Evolutionary conservation across 805 yeast species (phyloP), one percentile per base, ranked within the genome.

Genomic region (Blastobotrys terrestris): DNA sequence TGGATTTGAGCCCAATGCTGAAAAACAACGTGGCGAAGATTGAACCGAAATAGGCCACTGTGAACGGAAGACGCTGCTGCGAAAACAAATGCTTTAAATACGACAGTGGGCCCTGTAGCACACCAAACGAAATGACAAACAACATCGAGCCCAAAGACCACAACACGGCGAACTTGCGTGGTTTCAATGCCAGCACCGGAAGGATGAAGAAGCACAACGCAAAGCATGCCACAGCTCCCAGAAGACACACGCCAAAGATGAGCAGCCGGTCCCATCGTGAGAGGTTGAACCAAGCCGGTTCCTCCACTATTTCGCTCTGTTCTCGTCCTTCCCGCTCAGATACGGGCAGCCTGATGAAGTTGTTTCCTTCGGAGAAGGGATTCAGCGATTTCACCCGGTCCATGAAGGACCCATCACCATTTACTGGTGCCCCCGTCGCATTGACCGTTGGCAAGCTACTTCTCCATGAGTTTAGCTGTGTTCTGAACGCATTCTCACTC

Each of bases 91-190:
- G 98, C 47, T 74, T 72, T 43, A 81, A 56, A 66, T 89, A 94
- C 39, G 84, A 83, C n/a, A 81, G 75, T 0, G 97, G 97, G 0
- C 99, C 99, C 72, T 90, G 97, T 19, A 92, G 71, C 16, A 89
- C 80, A 1, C 96, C 97, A 70, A 94, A 94, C 39, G 96, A 87
- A 3, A 87, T 65, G 16, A 94, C 87, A 69, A 94, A 92, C 45
- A 94, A 70, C 13, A 94, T 64, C 1, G 96, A 86, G 0, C 98
- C 99, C 70, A 92, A 73, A 1, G 96, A 82, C 98, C 99, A 94
- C 40, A 46, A 35, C 18, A 72, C 72, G 11, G 95, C 97, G 66
- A 94, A 92, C 67, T 94, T 94, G 48, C 95, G 76, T 14, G 98
- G 99, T 60, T 87, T 84, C 49, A 90, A 71, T 1, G 96, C 91